Base-by-base conservation (phyloP, 805 yeast species). In the Pichia cabralensis region DNA sequence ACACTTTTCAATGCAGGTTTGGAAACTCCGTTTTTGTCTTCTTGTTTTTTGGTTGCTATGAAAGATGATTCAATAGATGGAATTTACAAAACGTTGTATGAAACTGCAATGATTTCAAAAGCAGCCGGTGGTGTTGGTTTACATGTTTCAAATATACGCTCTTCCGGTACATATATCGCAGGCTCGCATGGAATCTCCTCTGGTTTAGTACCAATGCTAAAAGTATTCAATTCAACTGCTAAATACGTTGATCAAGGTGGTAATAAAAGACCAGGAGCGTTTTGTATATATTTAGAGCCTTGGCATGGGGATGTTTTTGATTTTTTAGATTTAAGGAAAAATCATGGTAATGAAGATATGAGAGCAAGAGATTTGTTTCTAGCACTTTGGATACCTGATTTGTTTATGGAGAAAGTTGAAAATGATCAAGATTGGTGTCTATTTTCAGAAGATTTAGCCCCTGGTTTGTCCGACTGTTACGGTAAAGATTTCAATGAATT, bases 171-270 rank as follows among this genome's bases (percentile, higher is more conserved):
- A 1, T 77, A 79, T 55, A 86, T 89, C 46, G 80, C 94, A 18
- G 94, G 95, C 37, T 78, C 96, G 7, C 84, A 84, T 54, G 98
- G 97, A 35, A 75, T 82, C 9, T 85, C 96, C 2, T 84, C 78
- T 48, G 98, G 98, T 25, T 62, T 89, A 31, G 79, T 88, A 27
- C 98, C 98, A n/a, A 86, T 89, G 96, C 64, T 89, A 19, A 75
- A 95, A 47, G 97, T 89, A 8, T 89, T 78, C 64, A 89, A 89
- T 65, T 81, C 85, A 61, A 86, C 97, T 18, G 97, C 98, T 14
- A 74, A 96, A 48, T 89, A 88, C 52, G 97, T 89, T 27, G 97
- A 89, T 51, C 98, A 89, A 67, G 98, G 98, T 43, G 97, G 97
- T 36, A 89, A 89, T 62, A 88, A 88, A 60, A 69, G 98, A 51